Percentiles rank a stretch among this genome's conserved stretches.
Evolutionary conservation across 108 stramenopile species (phyloP).

Genomic region (Cyclostephanos invisitatus): DNA sequence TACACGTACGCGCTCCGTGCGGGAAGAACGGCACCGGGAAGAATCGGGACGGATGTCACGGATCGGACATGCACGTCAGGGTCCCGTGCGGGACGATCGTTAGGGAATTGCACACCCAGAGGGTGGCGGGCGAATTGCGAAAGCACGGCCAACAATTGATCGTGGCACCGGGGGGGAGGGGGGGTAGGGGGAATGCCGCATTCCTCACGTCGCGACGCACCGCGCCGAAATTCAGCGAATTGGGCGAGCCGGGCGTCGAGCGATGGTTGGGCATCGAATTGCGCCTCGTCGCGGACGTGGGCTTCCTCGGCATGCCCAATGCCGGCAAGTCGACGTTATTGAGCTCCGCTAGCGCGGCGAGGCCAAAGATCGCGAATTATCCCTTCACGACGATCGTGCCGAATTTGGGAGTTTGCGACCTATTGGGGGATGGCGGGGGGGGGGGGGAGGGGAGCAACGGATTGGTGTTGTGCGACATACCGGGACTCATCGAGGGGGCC

Average conservation of each 20-base stretch:
- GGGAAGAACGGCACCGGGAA: slow-evolving; percentile 91
- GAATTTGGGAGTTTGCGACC: slow-evolving; percentile 93
- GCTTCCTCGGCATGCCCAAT: slow-evolving; percentile 97
- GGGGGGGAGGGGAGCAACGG: slow-evolving; percentile 81
- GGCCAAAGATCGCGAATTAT: slow-evolving; percentile 97
- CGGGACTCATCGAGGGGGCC: slow-evolving; percentile 92
- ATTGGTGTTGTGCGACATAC: slow-evolving; percentile 93
- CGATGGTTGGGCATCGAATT: slow-evolving; percentile 92
- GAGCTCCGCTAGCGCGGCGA: slow-evolving; percentile 82
- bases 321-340: slow-evolving; percentile 97
- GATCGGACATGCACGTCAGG: slow-evolving; percentile 66
- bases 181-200: slow-evolving; percentile 94
- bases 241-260: slow-evolving; percentile 87
- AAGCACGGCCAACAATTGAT: slow-evolving; percentile 76
- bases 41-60: slow-evolving; percentile 71
- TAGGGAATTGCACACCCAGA: slow-evolving; percentile 81
- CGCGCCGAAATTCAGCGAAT: slow-evolving; percentile 89
- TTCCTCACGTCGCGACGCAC: slow-evolving; percentile 86
- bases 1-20: slow-evolving; percentile 77
- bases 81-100: slow-evolving; percentile 96
- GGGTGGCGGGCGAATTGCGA: slow-evolving; percentile 88
- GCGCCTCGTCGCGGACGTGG: slow-evolving; percentile 95
- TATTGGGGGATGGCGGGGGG: no score
- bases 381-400: slow-evolving; percentile 98
- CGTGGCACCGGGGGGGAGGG: slow-evolving; percentile 92